Evolutionary conservation across 2,329 filamentous ascomycete species (phyloP).

Genomic region (Aureobasidium sp.): DNA sequence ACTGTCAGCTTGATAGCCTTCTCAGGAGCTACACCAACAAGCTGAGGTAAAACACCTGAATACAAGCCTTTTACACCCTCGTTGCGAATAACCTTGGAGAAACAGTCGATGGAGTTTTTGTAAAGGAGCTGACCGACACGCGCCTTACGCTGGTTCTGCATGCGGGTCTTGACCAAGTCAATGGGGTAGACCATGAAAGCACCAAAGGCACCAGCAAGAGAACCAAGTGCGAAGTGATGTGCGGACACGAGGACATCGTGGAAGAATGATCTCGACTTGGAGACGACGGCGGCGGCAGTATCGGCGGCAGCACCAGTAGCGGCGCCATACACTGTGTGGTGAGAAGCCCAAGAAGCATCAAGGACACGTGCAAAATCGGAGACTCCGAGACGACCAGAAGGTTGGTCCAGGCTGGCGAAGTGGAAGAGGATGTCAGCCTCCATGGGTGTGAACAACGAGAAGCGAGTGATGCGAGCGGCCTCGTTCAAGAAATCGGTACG

Average conservation of each 20-base stretch:
- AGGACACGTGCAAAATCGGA: constrained; percentile 89
- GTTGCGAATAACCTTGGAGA: constrained; percentile 83
- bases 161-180: constrained; percentile 93
- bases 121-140: constrained; percentile 82
- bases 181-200: constrained; percentile 99
- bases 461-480: constrained; percentile 81
- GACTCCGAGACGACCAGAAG: constrained; percentile 73
- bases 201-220: constrained; percentile 88
- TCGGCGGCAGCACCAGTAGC: constrained; percentile 33
- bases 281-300: constrained; percentile 44
- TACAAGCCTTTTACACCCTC: constrained; percentile 87
- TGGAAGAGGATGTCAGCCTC: constrained; percentile 98
- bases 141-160: constrained; percentile 89
- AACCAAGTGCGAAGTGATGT: constrained; percentile 86
- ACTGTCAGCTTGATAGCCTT: constrained; percentile 99
- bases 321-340: constrained; percentile 47
- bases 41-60: constrained; percentile 87
- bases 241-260: constrained; percentile 62
- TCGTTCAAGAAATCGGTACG: constrained; percentile 90
- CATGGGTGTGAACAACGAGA: constrained; percentile 96
- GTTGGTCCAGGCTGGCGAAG: constrained; percentile 87
- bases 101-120: constrained; percentile 96
- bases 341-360: constrained; percentile 67
- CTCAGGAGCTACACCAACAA: constrained; percentile 96
- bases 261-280: constrained; percentile 49